Base-by-base conservation (phyloP, 2,329 filamentous ascomycete species). In the Cordyceps fumosorosea region DNA sequence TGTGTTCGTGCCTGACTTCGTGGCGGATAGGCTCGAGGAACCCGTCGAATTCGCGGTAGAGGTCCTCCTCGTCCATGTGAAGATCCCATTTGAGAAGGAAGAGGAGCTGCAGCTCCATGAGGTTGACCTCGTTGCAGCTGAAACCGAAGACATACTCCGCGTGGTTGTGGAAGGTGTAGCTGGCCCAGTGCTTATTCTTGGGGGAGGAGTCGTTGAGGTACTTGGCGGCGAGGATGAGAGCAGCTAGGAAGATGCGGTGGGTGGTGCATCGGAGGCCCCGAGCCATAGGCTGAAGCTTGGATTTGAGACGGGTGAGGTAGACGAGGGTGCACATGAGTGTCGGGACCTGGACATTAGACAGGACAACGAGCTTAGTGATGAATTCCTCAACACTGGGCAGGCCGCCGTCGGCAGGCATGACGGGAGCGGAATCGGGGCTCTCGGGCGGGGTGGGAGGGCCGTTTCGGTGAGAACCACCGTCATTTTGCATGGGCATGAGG, bases 121-220 rank as follows among this genome's bases (percentile, higher is more conserved):
- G 83, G 80, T 99, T 99, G 70, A 99, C 95, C 78, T 99, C 95
- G 42, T 91, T 95, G 68, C 93, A 84, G 70, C 88, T 93, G 82
- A 99, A 98, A 69, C 92, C 90, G 71, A 98, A 99, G 71, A 81
- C 85, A 72, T 79, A 82, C 65, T 69, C 73, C 10, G 81, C 78
- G 12, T 87, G 86, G 74, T 81, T 89, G 68, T 96, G 88, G 70
- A 88, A 80, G 64, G 89, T 96, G 81, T 98, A 99, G 70, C 87
- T 89, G 67, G 95, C 93, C 95, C 95, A 99, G 83, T 99, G 95
- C 87, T 98, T 98, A 85, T 99, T 99, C 87, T 98, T 98, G 66
- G 95, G 95, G 14, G 92, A 97, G 65, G 92, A 96, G 81, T 98
- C 95, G 76, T 99, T 98, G 69, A 98, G 84, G 76, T 97, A 97